phyloP scores from a whole-genome alignment of 139 green algal genomes.

The Coelastrella sp. region DNA sequence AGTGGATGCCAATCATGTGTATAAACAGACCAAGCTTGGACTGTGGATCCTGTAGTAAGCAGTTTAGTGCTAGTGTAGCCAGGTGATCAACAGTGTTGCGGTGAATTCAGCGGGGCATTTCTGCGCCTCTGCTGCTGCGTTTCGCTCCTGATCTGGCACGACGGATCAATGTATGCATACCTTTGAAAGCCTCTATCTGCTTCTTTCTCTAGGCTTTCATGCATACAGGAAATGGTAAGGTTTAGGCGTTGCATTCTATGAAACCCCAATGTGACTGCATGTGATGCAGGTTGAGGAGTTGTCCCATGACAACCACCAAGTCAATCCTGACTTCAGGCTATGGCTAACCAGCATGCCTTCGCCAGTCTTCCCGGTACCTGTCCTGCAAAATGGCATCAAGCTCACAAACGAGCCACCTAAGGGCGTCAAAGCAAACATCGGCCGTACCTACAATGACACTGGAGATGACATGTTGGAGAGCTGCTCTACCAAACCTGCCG shows the following conservation, averaged over 20 bases:
- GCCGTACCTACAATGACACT: slow-evolving; percentile 63
- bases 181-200: too few relatives aligned
- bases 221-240: too few relatives aligned
- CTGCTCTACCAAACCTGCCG: slow-evolving; percentile 51
- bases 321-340: slow-evolving; percentile 86
- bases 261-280: background rate
- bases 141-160: too few relatives aligned
- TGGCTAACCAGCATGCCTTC: slow-evolving; percentile 90
- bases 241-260: background rate
- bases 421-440: slow-evolving; percentile 78
- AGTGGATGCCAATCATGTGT: too few relatives aligned
- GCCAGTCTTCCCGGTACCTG: slow-evolving; percentile 78
- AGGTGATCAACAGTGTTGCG: too few relatives aligned
- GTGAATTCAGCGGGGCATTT: too few relatives aligned
- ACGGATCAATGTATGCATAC: too few relatives aligned
- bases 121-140: too few relatives aligned
- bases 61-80: too few relatives aligned
- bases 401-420: slow-evolving; percentile 85
- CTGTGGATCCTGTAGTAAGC: too few relatives aligned
- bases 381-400: slow-evolving; percentile 85
- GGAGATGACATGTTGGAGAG: slow-evolving; percentile 59
- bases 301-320: background rate
- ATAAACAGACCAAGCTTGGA: too few relatives aligned
- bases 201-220: too few relatives aligned
- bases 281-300: slow-evolving; percentile 44